Base-by-base conservation (phyloP, 2,329 filamentous ascomycete genomes). In the Cercospora sp. region DNA sequence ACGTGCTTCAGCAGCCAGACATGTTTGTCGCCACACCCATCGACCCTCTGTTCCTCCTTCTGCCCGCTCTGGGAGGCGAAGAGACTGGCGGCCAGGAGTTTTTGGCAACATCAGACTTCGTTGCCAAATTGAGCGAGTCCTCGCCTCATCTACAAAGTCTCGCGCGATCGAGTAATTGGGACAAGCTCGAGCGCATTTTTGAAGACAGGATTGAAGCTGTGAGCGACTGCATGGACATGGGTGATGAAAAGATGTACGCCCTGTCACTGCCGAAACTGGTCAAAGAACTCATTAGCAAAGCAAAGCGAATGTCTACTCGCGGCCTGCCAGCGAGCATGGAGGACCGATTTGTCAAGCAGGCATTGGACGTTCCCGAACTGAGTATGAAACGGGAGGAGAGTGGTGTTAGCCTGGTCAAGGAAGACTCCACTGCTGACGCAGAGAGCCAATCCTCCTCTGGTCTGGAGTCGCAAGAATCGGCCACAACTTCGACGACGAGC, bases 181-280 rank as follows among this genome's bases (percentile, higher is more conserved):
- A 69, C 7, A 73, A 59, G 33, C 75, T 79, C 60, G 88, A 91
- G 75, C 79, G 83, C 10, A 70, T 63, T 5, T 70, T 79, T 20
- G 75, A 77, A 45, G 30, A 39, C 3, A 86, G 92, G 39, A 89
- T 96, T 81, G 84, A 83, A 1, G 84, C 82, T 1, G 84, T 95
- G 5, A 96, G 94, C 79, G 93, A 97, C 74, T 90, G 86, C 0
- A 90, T 96, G 10, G 90, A 95, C 36, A 91, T 95, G n/a, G 91
- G 95, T 30, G 91, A 91, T 0, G 92, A 97, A 78, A 87, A 82
- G 64, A 93, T 97, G 91, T 97, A 91, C 79, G 88, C 93, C 12
- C 81, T 96, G 26, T 95, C 85, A 73, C 86, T 91, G 74, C 81
- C 84, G 12, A 96, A 93, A 76, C 85, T 97, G 0, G 75, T 90